A percentile compares a stretch with the other conserved stretches of the same genome.
Conservation (phyloP, 2,329 filamentous ascomycete species). For the Fusarium secorum region DNA sequence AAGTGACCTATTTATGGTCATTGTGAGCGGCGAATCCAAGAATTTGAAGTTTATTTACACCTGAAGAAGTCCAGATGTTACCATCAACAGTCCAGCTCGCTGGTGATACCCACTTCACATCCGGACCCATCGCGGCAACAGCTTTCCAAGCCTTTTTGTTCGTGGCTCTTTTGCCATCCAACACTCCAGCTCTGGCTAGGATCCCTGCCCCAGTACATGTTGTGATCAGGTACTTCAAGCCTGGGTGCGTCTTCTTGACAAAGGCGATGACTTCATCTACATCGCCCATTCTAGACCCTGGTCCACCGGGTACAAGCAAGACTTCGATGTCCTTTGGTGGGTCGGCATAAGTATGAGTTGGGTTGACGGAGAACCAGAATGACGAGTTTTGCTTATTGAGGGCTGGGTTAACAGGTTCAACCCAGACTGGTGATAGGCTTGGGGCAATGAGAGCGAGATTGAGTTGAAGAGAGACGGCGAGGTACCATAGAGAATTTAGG, state of each 20-base stretch:
- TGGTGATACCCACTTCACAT: slow-evolving; percentile 61
- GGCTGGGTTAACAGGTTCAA: not conserved
- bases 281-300: not conserved
- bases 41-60: slow-evolving; percentile 48
- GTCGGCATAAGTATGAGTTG: not conserved
- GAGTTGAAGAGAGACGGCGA: not conserved
- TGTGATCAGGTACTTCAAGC: not conserved
- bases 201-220: not conserved
- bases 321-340: not conserved
- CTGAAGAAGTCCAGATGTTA: slow-evolving; percentile 68
- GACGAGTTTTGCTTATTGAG: not conserved
- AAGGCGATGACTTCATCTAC: not conserved
- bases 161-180: slow-evolving; percentile 66
- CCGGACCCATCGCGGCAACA: slow-evolving; percentile 47
- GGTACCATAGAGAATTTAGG: not conserved
- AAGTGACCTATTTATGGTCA: not conserved
- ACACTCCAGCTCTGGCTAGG: slow-evolving; percentile 53
- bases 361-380: not conserved
- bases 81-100: slow-evolving; percentile 68
- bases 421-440: not conserved
- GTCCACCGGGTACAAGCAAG: not conserved
- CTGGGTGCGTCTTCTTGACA: not conserved
- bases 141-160: slow-evolving; percentile 61
- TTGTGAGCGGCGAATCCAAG: not conserved
- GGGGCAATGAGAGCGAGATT: not conserved